phyloP scores from a whole-genome alignment of 129 eudicot genomes.

The Cynara cardunculus region DNA sequence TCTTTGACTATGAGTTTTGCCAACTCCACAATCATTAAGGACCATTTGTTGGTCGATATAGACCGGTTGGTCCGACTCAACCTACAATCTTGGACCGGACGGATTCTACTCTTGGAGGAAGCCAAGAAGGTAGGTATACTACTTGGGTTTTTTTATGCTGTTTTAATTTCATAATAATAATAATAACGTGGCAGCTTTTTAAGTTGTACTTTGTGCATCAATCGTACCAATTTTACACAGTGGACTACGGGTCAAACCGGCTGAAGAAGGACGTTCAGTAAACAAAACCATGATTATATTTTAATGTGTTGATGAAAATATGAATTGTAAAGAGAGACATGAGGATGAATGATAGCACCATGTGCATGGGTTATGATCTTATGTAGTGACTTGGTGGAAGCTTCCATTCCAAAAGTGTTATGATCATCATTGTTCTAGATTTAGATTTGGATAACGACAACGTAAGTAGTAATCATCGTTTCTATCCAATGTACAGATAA shows the following conservation, averaged over 20 bases:
- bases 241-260: conserved; percentile 21
- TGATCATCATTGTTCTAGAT: conserved; percentile 32
- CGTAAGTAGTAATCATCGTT: background rate
- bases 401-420: conserved; percentile 23
- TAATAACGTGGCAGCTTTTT: background rate
- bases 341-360: conserved; percentile 33
- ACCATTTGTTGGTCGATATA: conserved; percentile 67
- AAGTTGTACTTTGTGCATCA: conserved; percentile 1
- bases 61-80: conserved; percentile 76
- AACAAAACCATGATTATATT: background rate
- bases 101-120: conserved; percentile 86
- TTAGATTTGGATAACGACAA: conserved; percentile 32
- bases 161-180: background rate
- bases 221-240: conserved; percentile 13
- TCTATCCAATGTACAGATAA: conserved; percentile 61
- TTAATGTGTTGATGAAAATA: background rate
- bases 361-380: conserved; percentile 25
- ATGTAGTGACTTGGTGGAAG: conserved; percentile 32
- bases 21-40: conserved; percentile 68
- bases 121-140: conserved; percentile 64
- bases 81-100: conserved; percentile 65
- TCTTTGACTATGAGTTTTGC: conserved; percentile 90
- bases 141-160: background rate
- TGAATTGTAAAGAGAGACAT: background rate
- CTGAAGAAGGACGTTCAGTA: conserved; percentile 11